These are phyloP conservation scores for Cryptosporidium xiaoi DNA, from an alignment of 169 alveolate genomes.

Conservation along the genomic window DNA sequence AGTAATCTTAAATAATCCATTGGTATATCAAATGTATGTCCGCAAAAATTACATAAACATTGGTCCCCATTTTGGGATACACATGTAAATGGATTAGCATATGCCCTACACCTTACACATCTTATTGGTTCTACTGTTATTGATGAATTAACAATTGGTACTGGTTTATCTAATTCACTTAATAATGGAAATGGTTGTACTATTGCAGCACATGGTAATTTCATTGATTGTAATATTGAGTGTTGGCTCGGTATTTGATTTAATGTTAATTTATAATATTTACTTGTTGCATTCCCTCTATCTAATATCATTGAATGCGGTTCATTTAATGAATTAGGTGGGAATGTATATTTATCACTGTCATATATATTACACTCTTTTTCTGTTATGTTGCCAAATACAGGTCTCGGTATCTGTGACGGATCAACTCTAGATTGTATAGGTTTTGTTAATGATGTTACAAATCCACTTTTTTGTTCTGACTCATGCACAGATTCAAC, in stretches of 20 bases:
- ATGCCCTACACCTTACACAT: slow-evolving; percentile 78
- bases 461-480: neutral
- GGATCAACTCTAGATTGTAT: slow-evolving; percentile 73
- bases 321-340: slow-evolving; percentile 39
- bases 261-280: slow-evolving; percentile 42
- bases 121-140: slow-evolving; percentile 74
- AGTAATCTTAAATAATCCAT: slow-evolving; percentile 53
- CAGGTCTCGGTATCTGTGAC: slow-evolving; percentile 70
- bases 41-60: slow-evolving; percentile 80
- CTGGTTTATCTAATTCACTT: slow-evolving; percentile 45
- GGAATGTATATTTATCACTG: slow-evolving; percentile 62
- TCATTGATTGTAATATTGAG: slow-evolving; percentile 68
- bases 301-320: slow-evolving; percentile 31
- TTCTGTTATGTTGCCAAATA: slow-evolving; percentile 51
- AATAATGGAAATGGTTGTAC: slow-evolving; percentile 64
- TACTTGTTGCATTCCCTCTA: slow-evolving; percentile 68
- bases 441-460: slow-evolving; percentile 57
- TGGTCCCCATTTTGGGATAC: slow-evolving; percentile 77
- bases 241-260: slow-evolving; percentile 72
- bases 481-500: too few species aligned
- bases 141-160: slow-evolving; percentile 61
- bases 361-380: slow-evolving; percentile 56
- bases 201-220: slow-evolving; percentile 64
- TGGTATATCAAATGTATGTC: slow-evolving; percentile 76
- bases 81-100: slow-evolving; percentile 78